Evolutionary conservation across 106 monocot species (phyloP).

Genomic region (Agapanthus africanus): DNA sequence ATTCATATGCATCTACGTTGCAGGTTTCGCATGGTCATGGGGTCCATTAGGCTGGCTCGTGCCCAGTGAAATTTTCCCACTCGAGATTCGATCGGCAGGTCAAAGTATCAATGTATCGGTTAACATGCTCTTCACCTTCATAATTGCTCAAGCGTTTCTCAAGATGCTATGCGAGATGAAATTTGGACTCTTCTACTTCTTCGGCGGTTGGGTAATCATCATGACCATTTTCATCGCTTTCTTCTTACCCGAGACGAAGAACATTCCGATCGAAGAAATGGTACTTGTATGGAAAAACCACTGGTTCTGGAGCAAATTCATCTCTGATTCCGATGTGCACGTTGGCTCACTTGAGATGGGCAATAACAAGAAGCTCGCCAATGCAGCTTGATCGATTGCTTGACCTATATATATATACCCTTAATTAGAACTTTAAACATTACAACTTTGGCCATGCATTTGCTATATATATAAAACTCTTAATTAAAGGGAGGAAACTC

Average conservation of each 20-base stretch:
- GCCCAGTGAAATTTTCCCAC: slow-evolving; percentile 56
- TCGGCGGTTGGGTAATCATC: slow-evolving; percentile 43
- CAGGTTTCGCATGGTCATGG: slow-evolving; percentile 57
- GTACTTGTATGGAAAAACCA: slow-evolving; percentile 33
- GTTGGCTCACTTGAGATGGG: slow-evolving; percentile 29
- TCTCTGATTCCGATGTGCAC: slow-evolving; percentile 15
- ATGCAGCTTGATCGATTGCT: neutral
- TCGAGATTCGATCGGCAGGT: slow-evolving; percentile 59
- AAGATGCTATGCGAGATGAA: slow-evolving; percentile 50
- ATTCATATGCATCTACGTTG: slow-evolving; percentile 44
- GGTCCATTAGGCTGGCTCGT: slow-evolving; percentile 40
- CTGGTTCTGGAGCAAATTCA: slow-evolving; percentile 47
- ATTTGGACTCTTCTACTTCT: slow-evolving; percentile 61
- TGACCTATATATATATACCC: no score
- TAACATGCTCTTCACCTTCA: slow-evolving; percentile 63
- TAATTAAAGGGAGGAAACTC: no score
- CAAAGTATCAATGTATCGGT: slow-evolving; percentile 59
- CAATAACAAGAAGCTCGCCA: slow-evolving; percentile 11
- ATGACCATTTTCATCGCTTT: slow-evolving; percentile 48
- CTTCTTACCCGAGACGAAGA: slow-evolving; percentile 69
- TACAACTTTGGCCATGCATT: no score
- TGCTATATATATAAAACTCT: no score
- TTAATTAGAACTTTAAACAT: no score
- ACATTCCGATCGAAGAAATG: slow-evolving; percentile 66
- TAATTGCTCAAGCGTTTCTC: slow-evolving; percentile 44